Evolutionary conservation across 225 moss, liverwort and hornwort genomes (phyloP), one percentile per base, ranked within the genome.

Genomic region (Asterella californica): DNA sequence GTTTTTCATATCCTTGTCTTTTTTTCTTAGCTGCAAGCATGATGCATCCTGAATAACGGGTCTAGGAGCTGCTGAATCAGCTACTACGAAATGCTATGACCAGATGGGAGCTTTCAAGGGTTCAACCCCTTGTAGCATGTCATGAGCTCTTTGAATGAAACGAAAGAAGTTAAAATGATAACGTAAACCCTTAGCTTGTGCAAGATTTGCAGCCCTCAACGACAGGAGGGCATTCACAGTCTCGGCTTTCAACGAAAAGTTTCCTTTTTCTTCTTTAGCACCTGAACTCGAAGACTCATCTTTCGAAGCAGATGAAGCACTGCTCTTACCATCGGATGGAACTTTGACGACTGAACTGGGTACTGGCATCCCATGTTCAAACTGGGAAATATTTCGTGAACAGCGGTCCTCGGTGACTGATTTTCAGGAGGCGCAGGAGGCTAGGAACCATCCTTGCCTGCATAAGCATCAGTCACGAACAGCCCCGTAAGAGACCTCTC

Each of bases 241-340:
- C 76, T 87, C 87, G 5, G 76, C 84, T 52, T 82, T 84, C 15
- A 76, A 34, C 10, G 76, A 70, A 19, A 25, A 69, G 24, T 77
- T 84, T 34, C 53, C 52, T 60, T 69, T 70, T 21, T 81, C 77
- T 82, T 84, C 75, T 84, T 84, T 82, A 82, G 62, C 32, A 83
- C 76, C 76, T 45, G 82, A 81, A 47, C 59, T 82, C 34, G 82
- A 42, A 24, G 70, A 53, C 62, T 53, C 66, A 5, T 83, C 83
- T 55, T 73, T 76, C 12, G 72, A 53, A 46, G 62, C 29, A 25
- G 70, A 70, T 0, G 75, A 29, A 9, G 33, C 30, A 37, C 1
- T 74, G 54, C 42, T 27, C 25, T 22, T 71, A 32, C 22, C 65
- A 37, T 75, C 75, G 27, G 34, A 54, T 32, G 75, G 34, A 36